Percentiles rank a stretch among this genome's conserved stretches.
These are phyloP conservation scores for Xylaria scruposa DNA, from an alignment of 495 filamentous ascomycete species.

Conservation along the genomic window DNA sequence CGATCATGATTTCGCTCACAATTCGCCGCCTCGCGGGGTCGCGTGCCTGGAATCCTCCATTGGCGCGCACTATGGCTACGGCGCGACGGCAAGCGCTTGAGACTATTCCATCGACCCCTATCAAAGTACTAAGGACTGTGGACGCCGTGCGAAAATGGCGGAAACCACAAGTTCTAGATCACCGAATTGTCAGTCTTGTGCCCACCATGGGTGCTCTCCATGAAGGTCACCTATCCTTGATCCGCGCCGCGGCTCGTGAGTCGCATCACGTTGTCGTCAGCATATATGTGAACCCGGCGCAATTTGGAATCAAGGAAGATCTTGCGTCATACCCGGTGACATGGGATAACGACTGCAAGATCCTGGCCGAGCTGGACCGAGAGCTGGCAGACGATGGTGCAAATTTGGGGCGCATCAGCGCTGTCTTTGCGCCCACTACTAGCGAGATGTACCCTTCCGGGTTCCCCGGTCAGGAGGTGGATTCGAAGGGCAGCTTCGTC, in stretches of 20 bases:
- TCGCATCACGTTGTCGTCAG: conserved; percentile 86
- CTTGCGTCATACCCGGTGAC: conserved; percentile 88
- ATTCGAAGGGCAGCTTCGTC: conserved; percentile 88
- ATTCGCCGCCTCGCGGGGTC: conserved; percentile 36
- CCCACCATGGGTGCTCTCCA: conserved; percentile 98
- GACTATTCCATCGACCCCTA: conserved; percentile 59
- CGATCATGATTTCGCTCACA: conserved; percentile 38
- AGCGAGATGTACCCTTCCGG: conserved; percentile 85
- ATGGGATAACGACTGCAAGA: conserved; percentile 75
- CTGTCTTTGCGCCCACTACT: conserved; percentile 85
- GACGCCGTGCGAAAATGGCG: conserved; percentile 74
- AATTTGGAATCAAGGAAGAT: conserved; percentile 92
- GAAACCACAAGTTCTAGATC: conserved; percentile 66
- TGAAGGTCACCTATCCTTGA: conserved; percentile 84
- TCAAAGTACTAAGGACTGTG: conserved; percentile 79
- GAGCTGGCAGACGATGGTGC: conserved; percentile 66
- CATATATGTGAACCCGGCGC: conserved; percentile 95
- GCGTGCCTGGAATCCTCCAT: conserved; percentile 34
- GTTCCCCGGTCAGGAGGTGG: conserved; percentile 79
- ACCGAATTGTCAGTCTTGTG: conserved; percentile 82
- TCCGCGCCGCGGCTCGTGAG: conserved; percentile 83
- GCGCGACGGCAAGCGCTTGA: conserved; percentile 35
- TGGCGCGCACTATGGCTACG: conserved; percentile 46
- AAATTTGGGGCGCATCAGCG: conserved; percentile 72
- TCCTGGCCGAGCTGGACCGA: conserved; percentile 70